phyloP scores from a whole-genome alignment of 2,329 filamentous ascomycete genomes.

The Ambrosiella xylebori region DNA sequence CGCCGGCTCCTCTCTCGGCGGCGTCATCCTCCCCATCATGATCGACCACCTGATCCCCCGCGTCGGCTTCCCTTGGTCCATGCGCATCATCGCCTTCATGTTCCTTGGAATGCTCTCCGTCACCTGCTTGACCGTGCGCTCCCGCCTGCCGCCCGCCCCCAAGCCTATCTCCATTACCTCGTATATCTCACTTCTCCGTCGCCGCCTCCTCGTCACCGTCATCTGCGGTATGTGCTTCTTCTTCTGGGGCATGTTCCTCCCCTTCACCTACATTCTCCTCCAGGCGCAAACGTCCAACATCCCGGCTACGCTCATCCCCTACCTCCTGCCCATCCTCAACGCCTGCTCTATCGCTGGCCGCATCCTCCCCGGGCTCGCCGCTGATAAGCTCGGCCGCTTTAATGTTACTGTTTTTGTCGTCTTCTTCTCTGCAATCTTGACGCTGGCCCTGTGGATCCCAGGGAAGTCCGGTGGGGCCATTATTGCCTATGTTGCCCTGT shows the following conservation, averaged over 20 bases:
- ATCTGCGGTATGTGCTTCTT: conserved; percentile 34
- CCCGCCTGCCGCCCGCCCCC: conserved; percentile 28
- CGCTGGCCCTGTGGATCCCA: conserved; percentile 31
- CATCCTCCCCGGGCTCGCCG: conserved; percentile 32
- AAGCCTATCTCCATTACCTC: conserved; percentile 28
- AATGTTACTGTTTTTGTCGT: conserved; percentile 36
- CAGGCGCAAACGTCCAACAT: conserved; percentile 30
- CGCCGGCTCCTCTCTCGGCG: conserved; percentile 36
- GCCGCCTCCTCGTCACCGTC: conserved; percentile 28
- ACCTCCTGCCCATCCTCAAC: conserved; percentile 40
- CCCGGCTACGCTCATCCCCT: conserved; percentile 24
- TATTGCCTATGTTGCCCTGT: conserved; percentile 48
- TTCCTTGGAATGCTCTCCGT: conserved; percentile 24
- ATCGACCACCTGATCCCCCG: conserved; percentile 33
- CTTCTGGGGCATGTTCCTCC: conserved; percentile 37
- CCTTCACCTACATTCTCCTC: conserved; percentile 35
- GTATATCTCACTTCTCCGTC: conserved; percentile 29
- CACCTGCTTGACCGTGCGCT: conserved; percentile 22
- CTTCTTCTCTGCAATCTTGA: conserved; percentile 28
- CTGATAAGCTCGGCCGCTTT: conserved; percentile 28
- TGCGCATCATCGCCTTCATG: conserved; percentile 30
- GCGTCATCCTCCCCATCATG: conserved; percentile 43
- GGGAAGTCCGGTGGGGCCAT: conserved; percentile 36
- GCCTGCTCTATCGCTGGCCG: conserved; percentile 34
- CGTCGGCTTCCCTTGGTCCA: conserved; percentile 31